Base-by-base conservation (phyloP, 768 basidiomycete species). In the Dentipellis fragilis region DNA sequence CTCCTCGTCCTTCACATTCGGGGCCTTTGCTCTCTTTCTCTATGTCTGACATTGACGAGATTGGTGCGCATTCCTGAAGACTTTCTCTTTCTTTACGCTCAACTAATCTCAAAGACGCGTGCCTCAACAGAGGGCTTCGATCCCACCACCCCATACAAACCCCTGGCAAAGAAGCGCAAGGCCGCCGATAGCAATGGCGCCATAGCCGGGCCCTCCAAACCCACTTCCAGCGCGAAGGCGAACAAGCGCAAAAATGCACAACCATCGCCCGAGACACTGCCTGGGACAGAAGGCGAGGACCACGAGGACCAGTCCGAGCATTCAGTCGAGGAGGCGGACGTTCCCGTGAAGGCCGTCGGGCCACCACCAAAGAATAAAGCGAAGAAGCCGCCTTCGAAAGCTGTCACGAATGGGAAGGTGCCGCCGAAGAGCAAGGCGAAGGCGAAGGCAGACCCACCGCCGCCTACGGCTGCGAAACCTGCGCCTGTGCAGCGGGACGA, bases 81-180 rank as follows among this genome's bases (percentile, higher is more conserved):
- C 8, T 40, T 19, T 67, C 64, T 21, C 57, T 61, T 17, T 29
- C 36, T 11, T 42, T 29, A 8, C 47, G 12, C 36, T 35, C 22
- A 5, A 4, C 9, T 22, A 17, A 4, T 2, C 34, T 21, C 10
- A 58, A 54, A 45, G 38, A 40, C 47, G 34, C 21, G 42, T 1
- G 14, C 14, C n/a, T 0, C n/a, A 57, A 35, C 61, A 61, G 63
- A 54, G 14, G 65, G 63, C 50, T 71, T 60, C 52, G 61, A 68
- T 19, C 67, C 67, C 16, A 66, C 68, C 38, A 69, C 69, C 6
- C 67, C 67, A n/a, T 59, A 55, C 22, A 54, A 53, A n/a, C 53
- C 55, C 10, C 40, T 45, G 22, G 49, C 47, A 4, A 67, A 63
- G 58, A 64, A 63, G 56, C 57, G 57, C 36, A 64, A 63, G 38